phyloP scores from a whole-genome alignment of 2,329 filamentous ascomycete genomes.

The Colletotrichum shisoi region DNA sequence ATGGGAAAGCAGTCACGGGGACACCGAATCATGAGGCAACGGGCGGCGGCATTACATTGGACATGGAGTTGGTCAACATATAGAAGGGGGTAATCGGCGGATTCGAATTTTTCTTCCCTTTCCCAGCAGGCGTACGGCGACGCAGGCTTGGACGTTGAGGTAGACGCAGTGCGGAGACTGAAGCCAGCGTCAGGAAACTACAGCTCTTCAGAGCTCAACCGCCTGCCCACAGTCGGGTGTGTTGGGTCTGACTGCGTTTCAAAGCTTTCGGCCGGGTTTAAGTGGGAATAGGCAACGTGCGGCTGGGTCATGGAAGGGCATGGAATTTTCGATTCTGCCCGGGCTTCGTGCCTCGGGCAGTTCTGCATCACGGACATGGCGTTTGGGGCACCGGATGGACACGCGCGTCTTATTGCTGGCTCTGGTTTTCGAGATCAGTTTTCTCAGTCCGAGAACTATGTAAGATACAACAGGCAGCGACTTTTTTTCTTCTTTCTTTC shows the following conservation, averaged over 20 bases:
- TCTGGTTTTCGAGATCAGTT: not conserved
- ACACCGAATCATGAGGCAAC: slow-evolving; percentile 8
- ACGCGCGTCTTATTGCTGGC: not conserved
- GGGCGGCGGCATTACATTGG: slow-evolving; percentile 21
- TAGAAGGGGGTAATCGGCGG: slow-evolving; percentile 26
- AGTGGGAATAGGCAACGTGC: not conserved
- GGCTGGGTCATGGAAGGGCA: not conserved
- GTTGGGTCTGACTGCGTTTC: slow-evolving; percentile 2
- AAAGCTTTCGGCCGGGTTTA: not conserved
- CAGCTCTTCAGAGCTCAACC: not conserved
- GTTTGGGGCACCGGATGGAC: slow-evolving; percentile 14
- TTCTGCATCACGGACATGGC: slow-evolving; percentile 31
- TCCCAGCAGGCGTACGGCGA: not conserved
- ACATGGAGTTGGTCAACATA: slow-evolving; percentile 25
- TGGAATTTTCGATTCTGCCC: slow-evolving; percentile 2
- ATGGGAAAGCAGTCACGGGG: not conserved
- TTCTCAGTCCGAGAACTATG: not conserved
- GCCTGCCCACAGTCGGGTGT: too few species aligned
- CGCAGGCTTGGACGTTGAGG: not conserved
- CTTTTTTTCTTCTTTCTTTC: too few species aligned
- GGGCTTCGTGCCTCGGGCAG: not conserved
- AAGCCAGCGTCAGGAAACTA: not conserved
- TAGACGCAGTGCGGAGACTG: not conserved
- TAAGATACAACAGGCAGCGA: slow-evolving; percentile 4
- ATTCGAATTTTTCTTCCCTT: not conserved